Conservation (phyloP, 257 asterid species). For the Petunia axillaris region DNA sequence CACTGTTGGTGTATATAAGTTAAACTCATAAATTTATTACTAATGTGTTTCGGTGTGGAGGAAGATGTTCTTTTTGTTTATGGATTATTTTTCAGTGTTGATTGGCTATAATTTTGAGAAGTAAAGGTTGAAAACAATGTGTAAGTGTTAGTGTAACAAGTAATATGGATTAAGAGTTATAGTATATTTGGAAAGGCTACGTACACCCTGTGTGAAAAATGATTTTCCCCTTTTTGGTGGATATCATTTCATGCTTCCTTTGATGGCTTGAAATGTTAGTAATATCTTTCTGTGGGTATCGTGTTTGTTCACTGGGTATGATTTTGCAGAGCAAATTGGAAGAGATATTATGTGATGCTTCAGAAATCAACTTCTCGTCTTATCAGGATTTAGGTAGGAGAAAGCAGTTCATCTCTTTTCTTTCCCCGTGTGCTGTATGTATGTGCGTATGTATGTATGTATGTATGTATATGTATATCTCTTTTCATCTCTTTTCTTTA, state of each 20-base stretch:
- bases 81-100: not conserved
- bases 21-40: not conserved
- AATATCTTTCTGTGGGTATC: not conserved
- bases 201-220: no score
- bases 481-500: not conserved
- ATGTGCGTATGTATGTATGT: not conserved
- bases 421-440: not conserved
- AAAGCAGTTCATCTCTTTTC: not conserved
- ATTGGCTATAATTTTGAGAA: not conserved
- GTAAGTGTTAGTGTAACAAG: not conserved
- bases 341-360: conserved; percentile 43
- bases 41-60: not conserved
- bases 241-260: not conserved
- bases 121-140: not conserved
- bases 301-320: not conserved
- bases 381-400: conserved; percentile 56
- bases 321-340: conserved; percentile 53
- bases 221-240: not conserved
- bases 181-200: not conserved
- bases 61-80: not conserved
- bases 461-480: not conserved
- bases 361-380: conserved; percentile 46
- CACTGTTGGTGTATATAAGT: no score
- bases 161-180: not conserved
- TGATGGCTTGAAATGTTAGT: not conserved